A percentile compares a stretch with the other conserved stretches of the same genome.
phyloP scores from a whole-genome alignment of 1,139 yeast species.

The Hansenula lynferdii region DNA sequence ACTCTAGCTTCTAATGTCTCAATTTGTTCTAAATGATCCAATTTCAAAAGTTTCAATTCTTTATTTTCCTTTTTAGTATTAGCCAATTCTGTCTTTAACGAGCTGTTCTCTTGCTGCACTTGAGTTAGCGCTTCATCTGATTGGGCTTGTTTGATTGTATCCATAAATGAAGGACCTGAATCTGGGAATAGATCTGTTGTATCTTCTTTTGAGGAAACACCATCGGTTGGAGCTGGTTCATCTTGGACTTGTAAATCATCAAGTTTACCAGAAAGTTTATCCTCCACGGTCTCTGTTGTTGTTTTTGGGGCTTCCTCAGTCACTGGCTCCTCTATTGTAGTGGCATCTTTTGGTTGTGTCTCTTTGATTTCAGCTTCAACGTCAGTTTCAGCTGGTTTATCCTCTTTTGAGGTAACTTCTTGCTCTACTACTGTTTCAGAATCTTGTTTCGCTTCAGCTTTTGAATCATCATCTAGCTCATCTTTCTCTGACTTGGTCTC shows the following conservation, averaged over 20 bases:
- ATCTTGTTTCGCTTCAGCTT: constrained; percentile 3
- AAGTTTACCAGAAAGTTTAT: constrained; percentile 1
- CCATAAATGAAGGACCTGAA: constrained; percentile 23
- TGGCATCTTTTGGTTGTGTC: too few species aligned
- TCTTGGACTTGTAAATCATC: constrained; percentile 1
- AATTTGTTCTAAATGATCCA: constrained; percentile 43
- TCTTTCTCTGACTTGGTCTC: constrained; percentile 2
- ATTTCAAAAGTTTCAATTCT: constrained; percentile 33
- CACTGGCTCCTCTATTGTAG: constrained; percentile 1
- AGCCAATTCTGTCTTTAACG: constrained; percentile 19
- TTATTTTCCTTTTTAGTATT: constrained; percentile 27
- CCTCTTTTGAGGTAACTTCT: not conserved
- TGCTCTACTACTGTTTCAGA: too few species aligned
- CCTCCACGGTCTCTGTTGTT: too few species aligned
- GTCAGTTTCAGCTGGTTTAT: too few species aligned
- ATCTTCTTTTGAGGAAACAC: not conserved
- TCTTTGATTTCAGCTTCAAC: constrained; percentile 1
- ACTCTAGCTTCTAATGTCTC: constrained; percentile 28
- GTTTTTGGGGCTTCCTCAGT: too few species aligned
- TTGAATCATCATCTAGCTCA: not conserved
- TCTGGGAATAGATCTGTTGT: constrained; percentile 13
- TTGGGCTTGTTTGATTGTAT: constrained; percentile 25
- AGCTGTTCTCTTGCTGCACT: constrained; percentile 24
- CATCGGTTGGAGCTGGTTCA: constrained; percentile 2
- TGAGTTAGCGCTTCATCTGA: constrained; percentile 23